Conservation (phyloP, 371 early-diverging fungal species). For the Mortierella sp. region DNA sequence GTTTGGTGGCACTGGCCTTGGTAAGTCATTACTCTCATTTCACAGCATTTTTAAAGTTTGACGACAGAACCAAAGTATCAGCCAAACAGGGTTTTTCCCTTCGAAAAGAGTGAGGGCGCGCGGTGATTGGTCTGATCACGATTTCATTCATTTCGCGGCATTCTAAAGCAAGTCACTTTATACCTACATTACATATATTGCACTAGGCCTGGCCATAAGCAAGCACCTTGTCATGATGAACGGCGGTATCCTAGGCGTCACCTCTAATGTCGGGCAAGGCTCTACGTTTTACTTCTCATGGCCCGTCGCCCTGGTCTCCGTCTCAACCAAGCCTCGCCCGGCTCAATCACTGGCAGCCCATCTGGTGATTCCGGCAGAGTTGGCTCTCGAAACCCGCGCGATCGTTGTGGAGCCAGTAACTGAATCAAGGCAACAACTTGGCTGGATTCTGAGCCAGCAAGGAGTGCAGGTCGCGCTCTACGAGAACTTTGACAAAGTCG, state of each 20-base stretch:
- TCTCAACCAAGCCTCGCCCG: conserved; percentile 3
- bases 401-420: conserved; percentile 39
- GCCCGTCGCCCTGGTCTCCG: conserved; percentile 29
- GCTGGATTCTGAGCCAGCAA: conserved; percentile 32
- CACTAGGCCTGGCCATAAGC: conserved; percentile 58
- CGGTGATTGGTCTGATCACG: not conserved
- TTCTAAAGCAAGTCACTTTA: not conserved
- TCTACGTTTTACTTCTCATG: conserved; percentile 60
- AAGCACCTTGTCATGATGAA: conserved; percentile 60
- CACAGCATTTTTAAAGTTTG: not conserved
- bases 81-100: not conserved
- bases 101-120: not conserved
- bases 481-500: conserved; percentile 36
- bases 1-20: conserved; percentile 60
- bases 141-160: not conserved
- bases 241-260: conserved; percentile 54
- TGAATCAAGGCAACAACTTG: conserved; percentile 35
- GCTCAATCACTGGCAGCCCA: conserved; percentile 3
- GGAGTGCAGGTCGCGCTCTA: conserved; percentile 33
- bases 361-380: conserved; percentile 23
- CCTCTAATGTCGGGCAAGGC: conserved; percentile 57
- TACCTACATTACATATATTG: no score
- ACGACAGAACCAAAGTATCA: no score
- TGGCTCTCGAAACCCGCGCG: conserved; percentile 36
- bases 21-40: conserved; percentile 13